Evolutionary conservation across 2,329 filamentous ascomycete species (phyloP), one percentile per base, ranked within the genome.

Genomic region (Trichoderma asperellum): DNA sequence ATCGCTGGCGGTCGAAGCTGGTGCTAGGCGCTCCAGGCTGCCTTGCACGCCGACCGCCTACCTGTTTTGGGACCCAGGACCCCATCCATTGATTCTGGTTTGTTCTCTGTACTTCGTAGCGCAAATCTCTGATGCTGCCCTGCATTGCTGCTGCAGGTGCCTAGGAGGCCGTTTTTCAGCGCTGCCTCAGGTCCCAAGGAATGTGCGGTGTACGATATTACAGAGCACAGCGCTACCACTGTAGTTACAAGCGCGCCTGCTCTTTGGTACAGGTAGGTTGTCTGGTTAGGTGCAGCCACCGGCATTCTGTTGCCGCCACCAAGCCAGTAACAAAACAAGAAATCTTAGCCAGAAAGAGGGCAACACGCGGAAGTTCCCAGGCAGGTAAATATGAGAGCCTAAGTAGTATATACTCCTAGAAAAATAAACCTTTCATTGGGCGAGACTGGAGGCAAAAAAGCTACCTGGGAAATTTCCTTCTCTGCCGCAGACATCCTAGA

Each of bases 71-170:
- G 40, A 14, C 32, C 53, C 32, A 5, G 5, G 63, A 29, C 24
- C 18, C 63, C 53, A 66, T 58, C 57, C 27, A 16, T 57, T 37
- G 56, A 29, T 66, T 57, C 52, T 66, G 53, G 52, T 37, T 43
- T 66, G 35, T 66, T 66, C 62, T 66, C 53, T 49, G 52, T 66
- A 27, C 62, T 66, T 66, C 52, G 61, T 64, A 43, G 61, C 61
- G 61, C 61, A 64, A 60, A 64, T 34, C 61, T 34, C 47, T 34
- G 21, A 37, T 24, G 49, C 61, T 64, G 61, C 61, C 29, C 61
- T 34, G 53, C 32, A 34, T 18, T 18, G 24, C 32, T 57, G 27
- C 53, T 29, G 53, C 53, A n/a, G 32, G 53, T 34, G 32, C 53
- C 53, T 57, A 21, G 53, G n/a, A 18, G 27, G 27, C 32, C 3